Evolutionary conservation across 1,139 yeast species (phyloP).

Genomic region (Diutina scorzettiae): DNA sequence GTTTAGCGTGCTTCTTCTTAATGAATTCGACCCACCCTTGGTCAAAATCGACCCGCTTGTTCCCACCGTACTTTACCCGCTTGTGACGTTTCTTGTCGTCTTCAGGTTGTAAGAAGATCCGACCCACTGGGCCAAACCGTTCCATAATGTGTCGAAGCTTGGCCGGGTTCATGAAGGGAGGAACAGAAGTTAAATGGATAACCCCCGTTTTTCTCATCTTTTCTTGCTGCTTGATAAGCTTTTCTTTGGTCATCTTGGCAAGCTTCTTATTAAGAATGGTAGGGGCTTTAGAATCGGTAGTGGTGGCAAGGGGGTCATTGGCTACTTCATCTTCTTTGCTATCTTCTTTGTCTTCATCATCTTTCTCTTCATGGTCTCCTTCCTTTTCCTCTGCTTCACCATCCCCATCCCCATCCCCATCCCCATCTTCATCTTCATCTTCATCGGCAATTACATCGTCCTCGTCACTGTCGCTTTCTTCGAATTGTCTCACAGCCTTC

Average conservation of each 20-base stretch:
- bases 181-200: slow-evolving; percentile 77
- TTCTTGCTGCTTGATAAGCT: slow-evolving; percentile 44
- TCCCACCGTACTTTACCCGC: slow-evolving; percentile 85
- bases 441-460: slow-evolving; percentile 7
- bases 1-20: slow-evolving; percentile 74
- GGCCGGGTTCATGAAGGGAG: slow-evolving; percentile 95
- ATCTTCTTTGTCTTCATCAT: background rate
- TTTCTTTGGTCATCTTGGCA: slow-evolving; percentile 39
- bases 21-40: slow-evolving; percentile 98
- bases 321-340: background rate
- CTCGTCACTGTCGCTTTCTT: slow-evolving; percentile 6
- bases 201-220: slow-evolving; percentile 74
- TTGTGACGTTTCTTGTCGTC: slow-evolving; percentile 50
- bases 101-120: slow-evolving; percentile 83
- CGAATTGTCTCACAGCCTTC: background rate
- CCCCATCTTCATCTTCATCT: slow-evolving; percentile 9
- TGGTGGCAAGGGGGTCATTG: slow-evolving; percentile 8
- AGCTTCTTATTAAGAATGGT: slow-evolving; percentile 16
- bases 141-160: slow-evolving; percentile 71
- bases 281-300: slow-evolving; percentile 10
- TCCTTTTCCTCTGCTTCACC: slow-evolving; percentile 9
- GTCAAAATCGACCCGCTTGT: slow-evolving; percentile 73
- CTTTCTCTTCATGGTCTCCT: slow-evolving; percentile 3
- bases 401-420: slow-evolving; percentile 8
- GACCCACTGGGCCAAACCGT: slow-evolving; percentile 76